Evolutionary conservation across 2,329 filamentous ascomycete genomes (phyloP).

Genomic region (Myriosclerotinia scirpicola): DNA sequence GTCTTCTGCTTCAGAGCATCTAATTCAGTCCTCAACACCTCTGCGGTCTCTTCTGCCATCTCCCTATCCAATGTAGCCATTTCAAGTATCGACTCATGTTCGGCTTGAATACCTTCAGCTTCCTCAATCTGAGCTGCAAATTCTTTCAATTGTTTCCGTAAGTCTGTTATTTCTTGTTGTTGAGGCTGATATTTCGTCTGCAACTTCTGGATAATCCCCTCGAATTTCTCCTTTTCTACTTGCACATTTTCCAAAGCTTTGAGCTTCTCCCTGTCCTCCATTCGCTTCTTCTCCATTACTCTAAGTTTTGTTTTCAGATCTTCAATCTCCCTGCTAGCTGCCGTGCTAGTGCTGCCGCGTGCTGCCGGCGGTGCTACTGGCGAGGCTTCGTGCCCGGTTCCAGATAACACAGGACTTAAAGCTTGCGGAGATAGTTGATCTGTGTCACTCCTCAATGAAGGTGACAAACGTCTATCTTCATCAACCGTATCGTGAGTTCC

Average conservation of each 20-base stretch:
- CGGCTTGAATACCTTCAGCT: slow-evolving; percentile 72
- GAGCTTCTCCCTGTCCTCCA: slow-evolving; percentile 82
- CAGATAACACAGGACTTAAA: slow-evolving; percentile 35
- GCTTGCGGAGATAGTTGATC: slow-evolving; percentile 38
- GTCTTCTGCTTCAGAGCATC: slow-evolving; percentile 71
- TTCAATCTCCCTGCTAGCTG: slow-evolving; percentile 64
- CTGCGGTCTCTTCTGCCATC: slow-evolving; percentile 92
- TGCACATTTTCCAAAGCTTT: slow-evolving; percentile 76
- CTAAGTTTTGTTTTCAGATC: slow-evolving; percentile 85
- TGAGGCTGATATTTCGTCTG: slow-evolving; percentile 86
- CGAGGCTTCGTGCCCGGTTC: slow-evolving; percentile 32
- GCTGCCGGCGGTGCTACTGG: slow-evolving; percentile 34
- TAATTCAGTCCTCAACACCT: slow-evolving; percentile 76
- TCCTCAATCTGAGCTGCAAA: slow-evolving; percentile 67
- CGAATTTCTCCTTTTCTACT: slow-evolving; percentile 74
- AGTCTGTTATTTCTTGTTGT: slow-evolving; percentile 73
- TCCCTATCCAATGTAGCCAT: slow-evolving; percentile 87
- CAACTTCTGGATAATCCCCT: slow-evolving; percentile 84
- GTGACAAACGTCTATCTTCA: slow-evolving; percentile 43
- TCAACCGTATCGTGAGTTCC: slow-evolving; percentile 36
- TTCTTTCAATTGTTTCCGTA: slow-evolving; percentile 77
- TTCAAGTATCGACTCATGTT: slow-evolving; percentile 83
- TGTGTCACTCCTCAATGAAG: slow-evolving; percentile 50
- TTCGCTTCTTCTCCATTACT: slow-evolving; percentile 81
- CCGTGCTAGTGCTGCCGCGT: slow-evolving; percentile 34